Conservation (phyloP, 345 rosid species). For the Melaleuca quinquenervia region DNA sequence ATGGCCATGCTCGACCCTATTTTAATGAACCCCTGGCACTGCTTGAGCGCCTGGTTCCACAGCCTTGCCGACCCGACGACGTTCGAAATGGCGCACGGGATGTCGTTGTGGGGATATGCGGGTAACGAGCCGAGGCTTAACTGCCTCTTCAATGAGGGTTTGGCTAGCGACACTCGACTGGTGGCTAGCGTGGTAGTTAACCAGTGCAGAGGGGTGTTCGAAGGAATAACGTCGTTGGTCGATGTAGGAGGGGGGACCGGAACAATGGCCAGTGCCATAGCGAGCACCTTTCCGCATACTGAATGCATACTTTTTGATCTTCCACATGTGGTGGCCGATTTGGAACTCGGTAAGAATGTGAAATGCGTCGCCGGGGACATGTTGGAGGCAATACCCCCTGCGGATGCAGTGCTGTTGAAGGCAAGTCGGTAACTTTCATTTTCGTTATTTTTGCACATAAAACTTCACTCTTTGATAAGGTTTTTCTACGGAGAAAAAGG, state of each 20-base stretch:
- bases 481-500: not conserved
- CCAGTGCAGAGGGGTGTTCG: constrained; percentile 1
- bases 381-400: constrained; percentile 17
- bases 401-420: constrained; percentile 13
- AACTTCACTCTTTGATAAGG: not conserved
- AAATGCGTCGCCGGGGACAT: constrained; percentile 16
- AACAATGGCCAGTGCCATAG: constrained; percentile 8
- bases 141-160: constrained; percentile 1
- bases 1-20: constrained; percentile 6
- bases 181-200: not conserved
- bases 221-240: constrained; percentile 12
- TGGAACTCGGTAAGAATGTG: constrained; percentile 6
- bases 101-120: not conserved
- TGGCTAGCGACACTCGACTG: constrained; percentile 17
- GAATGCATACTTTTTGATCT: constrained; percentile 10
- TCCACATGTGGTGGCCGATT: constrained; percentile 7
- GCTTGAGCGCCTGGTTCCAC: constrained; percentile 15
- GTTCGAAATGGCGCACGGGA: constrained; percentile 3
- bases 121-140: not conserved
- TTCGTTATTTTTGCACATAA: not conserved
- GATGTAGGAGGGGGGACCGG: constrained; percentile 21
- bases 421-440: not conserved
- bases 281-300: constrained; percentile 4
- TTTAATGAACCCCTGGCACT: not conserved
- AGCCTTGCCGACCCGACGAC: not conserved